Evolutionary conservation across 495 filamentous ascomycete genomes (phyloP), one percentile per base, ranked within the genome.

Genomic region (Podospora tetraspora): DNA sequence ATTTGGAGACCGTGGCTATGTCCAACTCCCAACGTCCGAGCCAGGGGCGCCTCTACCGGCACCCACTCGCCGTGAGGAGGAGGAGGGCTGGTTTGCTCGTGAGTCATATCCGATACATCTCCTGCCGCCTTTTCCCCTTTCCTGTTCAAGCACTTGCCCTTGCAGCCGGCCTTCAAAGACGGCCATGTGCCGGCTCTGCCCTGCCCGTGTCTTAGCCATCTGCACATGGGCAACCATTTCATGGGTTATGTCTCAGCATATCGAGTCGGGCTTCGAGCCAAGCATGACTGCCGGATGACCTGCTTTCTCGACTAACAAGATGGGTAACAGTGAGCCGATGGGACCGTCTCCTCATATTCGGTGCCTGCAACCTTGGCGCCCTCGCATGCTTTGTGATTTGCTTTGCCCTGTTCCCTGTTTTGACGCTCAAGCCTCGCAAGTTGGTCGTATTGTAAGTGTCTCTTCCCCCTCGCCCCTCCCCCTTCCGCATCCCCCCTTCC

Each of bases 81-180:
- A 99, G 71, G 95, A 97, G 78, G 91, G 88, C 62, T 97, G 91
- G 87, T 93, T 99, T 86, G 91, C 91, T 68, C 83, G 95, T 99
- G 88, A 94, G 95, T 96, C 79, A 79, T 61, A 52, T n/a, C 43
- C 43, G 43, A 52, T 52, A 52, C 62, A 63, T 65, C 57, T 62
- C 73, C 64, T 68, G 25, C 43, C 62, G 60, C 16, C 62, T 59
- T 72, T 67, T 72, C 27, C 34, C 57, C 70, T 76, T 72, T 73
- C 70, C 62, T 67, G 62, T 29, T 56, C 59, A 64, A 32, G 57
- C 66, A 57, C 57, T 56, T 63, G 25, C 75, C 76, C 71, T 69
- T 76, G 74, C 72, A 72, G 66, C 34, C 56, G 63, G 59, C 67
- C 73, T 63, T 19, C 22, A 30, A 70, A 68, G 73, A 69, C 69